Percentiles rank a stretch among this genome's conserved stretches.
Evolutionary conservation across 371 early-diverging fungal genomes (phyloP).

Genomic region (Modicella reniformis): DNA sequence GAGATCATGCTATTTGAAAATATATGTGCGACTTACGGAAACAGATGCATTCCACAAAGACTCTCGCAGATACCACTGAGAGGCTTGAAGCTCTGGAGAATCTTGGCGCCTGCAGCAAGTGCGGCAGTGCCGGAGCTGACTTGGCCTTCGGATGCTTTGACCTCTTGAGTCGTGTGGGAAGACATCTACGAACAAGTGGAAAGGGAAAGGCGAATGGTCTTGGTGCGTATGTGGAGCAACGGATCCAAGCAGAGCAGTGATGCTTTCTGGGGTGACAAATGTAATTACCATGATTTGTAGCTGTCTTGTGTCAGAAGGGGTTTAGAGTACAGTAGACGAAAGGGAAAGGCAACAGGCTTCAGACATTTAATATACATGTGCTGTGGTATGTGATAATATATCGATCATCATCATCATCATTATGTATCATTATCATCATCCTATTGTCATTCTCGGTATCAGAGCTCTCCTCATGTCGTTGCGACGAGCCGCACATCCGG

Average conservation of each 20-base stretch:
- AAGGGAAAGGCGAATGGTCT: slow-evolving; percentile 7
- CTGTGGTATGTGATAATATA: not conserved
- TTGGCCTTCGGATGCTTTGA: slow-evolving; percentile 20
- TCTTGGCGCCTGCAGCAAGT: not conserved
- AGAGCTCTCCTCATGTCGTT: not conserved
- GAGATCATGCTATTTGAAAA: not conserved
- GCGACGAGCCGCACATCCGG: slow-evolving; percentile 9
- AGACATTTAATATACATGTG: not conserved
- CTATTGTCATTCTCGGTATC: not conserved
- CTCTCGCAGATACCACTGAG: slow-evolving; percentile 26
- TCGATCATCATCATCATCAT: not conserved
- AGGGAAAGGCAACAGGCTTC: too few species aligned
- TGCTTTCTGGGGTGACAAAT: slow-evolving; percentile 10
- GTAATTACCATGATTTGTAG: too few species aligned
- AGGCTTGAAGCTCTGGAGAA: slow-evolving; percentile 42
- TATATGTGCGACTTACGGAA: slow-evolving; percentile 23
- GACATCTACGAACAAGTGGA: slow-evolving; percentile 14
- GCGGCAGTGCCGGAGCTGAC: slow-evolving; percentile 11
- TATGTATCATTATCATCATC: not conserved
- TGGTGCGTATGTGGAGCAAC: not conserved
- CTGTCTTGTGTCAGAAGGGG: too few species aligned
- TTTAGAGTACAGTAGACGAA: too few species aligned
- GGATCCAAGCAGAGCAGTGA: not conserved
- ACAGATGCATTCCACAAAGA: slow-evolving; percentile 38
- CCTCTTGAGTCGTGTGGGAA: not conserved